phyloP scores from a whole-genome alignment of 1,284 basidiomycete species.

The Cystobasidiaceae sp. region DNA sequence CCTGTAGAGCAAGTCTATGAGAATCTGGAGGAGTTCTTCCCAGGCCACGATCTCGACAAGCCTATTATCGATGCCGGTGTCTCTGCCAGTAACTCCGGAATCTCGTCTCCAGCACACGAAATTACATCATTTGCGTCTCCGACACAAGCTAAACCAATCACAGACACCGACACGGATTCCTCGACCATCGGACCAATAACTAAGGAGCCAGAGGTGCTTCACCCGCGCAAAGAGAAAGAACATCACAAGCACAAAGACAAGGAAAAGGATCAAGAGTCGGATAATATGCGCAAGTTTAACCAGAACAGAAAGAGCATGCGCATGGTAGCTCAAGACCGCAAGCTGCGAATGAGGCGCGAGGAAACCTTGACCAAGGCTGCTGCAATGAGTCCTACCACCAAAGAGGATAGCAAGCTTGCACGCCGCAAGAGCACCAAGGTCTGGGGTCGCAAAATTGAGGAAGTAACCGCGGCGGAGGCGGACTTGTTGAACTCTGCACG shows the following conservation, averaged over 20 bases:
- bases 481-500: slow-evolving; percentile 44
- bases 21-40: slow-evolving; percentile 90
- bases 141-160: neutral
- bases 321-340: slow-evolving; percentile 67
- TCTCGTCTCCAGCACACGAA: slow-evolving; percentile 25
- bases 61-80: slow-evolving; percentile 78
- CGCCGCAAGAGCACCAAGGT: slow-evolving; percentile 87
- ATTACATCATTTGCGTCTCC: neutral
- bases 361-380: slow-evolving; percentile 52
- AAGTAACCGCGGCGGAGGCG: slow-evolving; percentile 68
- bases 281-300: slow-evolving; percentile 16
- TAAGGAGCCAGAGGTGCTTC: neutral
- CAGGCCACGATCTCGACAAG: slow-evolving; percentile 90
- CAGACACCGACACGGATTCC: too few relatives aligned
- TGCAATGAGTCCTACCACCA: slow-evolving; percentile 33
- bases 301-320: slow-evolving; percentile 82
- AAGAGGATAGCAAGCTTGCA: slow-evolving; percentile 51
- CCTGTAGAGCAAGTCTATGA: slow-evolving; percentile 91
- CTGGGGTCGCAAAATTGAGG: slow-evolving; percentile 89
- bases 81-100: slow-evolving; percentile 61
- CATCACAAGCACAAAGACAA: neutral
- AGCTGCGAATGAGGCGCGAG: slow-evolving; percentile 43
- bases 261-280: neutral
- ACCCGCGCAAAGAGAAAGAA: slow-evolving; percentile 10
- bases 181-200: too few relatives aligned